These are phyloP conservation scores for Aureobasidium zeae DNA, from an alignment of 2,329 filamentous ascomycete species.

Conservation along the genomic window DNA sequence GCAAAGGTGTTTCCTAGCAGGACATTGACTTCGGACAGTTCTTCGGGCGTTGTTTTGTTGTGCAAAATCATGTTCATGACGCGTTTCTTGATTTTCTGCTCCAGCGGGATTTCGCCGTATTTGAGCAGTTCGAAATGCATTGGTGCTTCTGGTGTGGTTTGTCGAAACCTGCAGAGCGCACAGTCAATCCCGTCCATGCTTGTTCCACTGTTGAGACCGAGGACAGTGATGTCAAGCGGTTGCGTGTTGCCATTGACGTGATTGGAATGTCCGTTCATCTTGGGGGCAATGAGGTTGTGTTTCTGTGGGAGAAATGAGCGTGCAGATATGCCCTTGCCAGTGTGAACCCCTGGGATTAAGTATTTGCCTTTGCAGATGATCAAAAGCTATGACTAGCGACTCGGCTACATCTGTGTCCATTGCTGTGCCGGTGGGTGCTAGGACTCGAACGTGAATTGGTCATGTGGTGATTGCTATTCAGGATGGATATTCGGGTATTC, in stretches of 20 bases:
- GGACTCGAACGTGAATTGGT: too few species aligned
- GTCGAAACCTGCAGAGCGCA: conserved; percentile 48
- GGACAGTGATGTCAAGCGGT: conserved; percentile 43
- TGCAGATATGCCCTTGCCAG: not conserved
- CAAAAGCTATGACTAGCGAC: too few species aligned
- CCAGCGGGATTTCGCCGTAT: conserved; percentile 49
- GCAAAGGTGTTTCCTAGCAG: conserved; percentile 50
- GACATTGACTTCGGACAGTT: conserved; percentile 49
- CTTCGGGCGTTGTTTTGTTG: conserved; percentile 44
- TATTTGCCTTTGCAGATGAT: too few species aligned
- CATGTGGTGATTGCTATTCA: too few species aligned
- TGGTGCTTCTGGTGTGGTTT: conserved; percentile 42
- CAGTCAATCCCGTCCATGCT: conserved; percentile 52
- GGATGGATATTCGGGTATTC: too few species aligned
- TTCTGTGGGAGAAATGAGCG: not conserved
- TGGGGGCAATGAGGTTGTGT: not conserved
- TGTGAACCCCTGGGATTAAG: too few species aligned
- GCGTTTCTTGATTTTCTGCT: conserved; percentile 45
- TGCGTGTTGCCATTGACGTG: conserved; percentile 5
- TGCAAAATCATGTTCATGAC: conserved; percentile 50
- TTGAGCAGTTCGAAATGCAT: conserved; percentile 49
- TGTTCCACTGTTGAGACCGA: conserved; percentile 47
- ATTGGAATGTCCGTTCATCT: not conserved
- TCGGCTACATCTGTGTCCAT: too few species aligned
- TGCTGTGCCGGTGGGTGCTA: too few species aligned